Evolutionary conservation across 352 stramenopile genomes (phyloP).

Genomic region (Pythium vanterpoolii): DNA sequence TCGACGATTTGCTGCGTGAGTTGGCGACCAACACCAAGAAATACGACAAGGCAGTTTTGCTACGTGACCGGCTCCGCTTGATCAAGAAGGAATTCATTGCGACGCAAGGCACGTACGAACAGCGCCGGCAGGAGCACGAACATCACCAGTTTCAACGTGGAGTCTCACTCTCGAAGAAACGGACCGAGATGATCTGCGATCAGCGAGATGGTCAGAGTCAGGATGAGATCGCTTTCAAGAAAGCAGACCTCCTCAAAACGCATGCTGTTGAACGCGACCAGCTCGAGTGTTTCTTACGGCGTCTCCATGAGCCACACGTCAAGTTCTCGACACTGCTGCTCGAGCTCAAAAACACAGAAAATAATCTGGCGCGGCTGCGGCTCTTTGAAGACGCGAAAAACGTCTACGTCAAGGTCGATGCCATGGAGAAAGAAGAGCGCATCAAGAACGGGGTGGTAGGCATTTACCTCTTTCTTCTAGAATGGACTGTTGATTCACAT

Average conservation of each 20-base stretch:
- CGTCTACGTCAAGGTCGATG: conserved; percentile 51
- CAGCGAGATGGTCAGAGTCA: conserved; percentile 28
- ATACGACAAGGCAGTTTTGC: conserved; percentile 64
- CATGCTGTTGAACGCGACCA: conserved; percentile 57
- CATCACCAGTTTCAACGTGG: conserved; percentile 45
- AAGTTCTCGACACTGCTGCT: conserved; percentile 74
- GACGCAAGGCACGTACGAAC: conserved; percentile 63
- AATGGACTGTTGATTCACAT: background rate
- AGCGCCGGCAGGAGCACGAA: conserved; percentile 45
- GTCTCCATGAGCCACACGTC: conserved; percentile 50
- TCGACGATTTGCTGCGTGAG: conserved; percentile 54
- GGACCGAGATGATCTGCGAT: conserved; percentile 35
- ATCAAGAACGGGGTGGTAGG: conserved; percentile 32
- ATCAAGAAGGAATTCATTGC: conserved; percentile 71
- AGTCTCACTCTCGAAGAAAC: conserved; percentile 34
- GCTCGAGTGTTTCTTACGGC: conserved; percentile 56
- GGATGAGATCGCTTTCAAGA: conserved; percentile 41
- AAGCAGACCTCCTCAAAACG: conserved; percentile 52
- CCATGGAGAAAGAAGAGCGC: conserved; percentile 61
- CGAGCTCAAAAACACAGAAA: conserved; percentile 71
- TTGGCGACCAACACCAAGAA: conserved; percentile 57
- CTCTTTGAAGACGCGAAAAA: conserved; percentile 78
- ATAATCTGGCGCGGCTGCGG: conserved; percentile 49
- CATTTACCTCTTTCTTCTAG: background rate
- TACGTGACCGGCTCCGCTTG: conserved; percentile 53